phyloP scores from a whole-genome alignment of 495 filamentous ascomycete genomes.

The Aspergillus egyptiacus region DNA sequence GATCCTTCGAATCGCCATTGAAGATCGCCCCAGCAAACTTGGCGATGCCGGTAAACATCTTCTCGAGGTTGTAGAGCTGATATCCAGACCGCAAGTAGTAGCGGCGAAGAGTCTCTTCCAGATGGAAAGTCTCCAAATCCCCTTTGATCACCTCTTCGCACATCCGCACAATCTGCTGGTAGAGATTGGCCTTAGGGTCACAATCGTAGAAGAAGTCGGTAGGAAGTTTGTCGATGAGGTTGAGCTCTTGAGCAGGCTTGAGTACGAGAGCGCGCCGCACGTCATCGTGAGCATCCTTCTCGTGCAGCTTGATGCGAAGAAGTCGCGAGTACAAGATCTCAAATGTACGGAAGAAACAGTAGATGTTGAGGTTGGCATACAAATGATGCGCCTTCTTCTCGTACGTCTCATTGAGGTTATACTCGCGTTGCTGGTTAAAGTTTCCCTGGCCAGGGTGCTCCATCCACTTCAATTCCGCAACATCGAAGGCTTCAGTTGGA shows the following conservation, averaged over 20 bases:
- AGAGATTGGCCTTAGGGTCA: constrained; percentile 56
- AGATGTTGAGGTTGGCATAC: constrained; percentile 84
- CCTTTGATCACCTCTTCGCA: constrained; percentile 62
- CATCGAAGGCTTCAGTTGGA: constrained; percentile 42
- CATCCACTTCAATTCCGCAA: constrained; percentile 51
- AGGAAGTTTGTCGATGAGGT: constrained; percentile 68
- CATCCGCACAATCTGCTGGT: constrained; percentile 62
- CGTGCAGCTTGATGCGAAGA: constrained; percentile 70
- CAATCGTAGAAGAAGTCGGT: constrained; percentile 75
- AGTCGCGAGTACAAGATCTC: constrained; percentile 82
- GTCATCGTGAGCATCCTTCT: constrained; percentile 62
- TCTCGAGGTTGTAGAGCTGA: constrained; percentile 83
- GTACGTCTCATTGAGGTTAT: constrained; percentile 75
- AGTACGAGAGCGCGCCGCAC: constrained; percentile 56
- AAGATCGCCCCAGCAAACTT: constrained; percentile 71
- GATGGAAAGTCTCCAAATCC: constrained; percentile 69
- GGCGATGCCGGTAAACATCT: constrained; percentile 69
- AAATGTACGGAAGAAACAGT: constrained; percentile 89
- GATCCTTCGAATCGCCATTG: constrained; percentile 79
- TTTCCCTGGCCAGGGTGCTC: constrained; percentile 51
- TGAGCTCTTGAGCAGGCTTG: constrained; percentile 76
- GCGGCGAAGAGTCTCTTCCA: constrained; percentile 84
- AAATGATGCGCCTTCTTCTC: constrained; percentile 72
- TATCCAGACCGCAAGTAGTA: constrained; percentile 86
- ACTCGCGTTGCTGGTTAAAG: constrained; percentile 50